Evolutionary conservation across 768 basidiomycete genomes (phyloP), one percentile per base, ranked within the genome.

Genomic region (Roridomyces roridus): DNA sequence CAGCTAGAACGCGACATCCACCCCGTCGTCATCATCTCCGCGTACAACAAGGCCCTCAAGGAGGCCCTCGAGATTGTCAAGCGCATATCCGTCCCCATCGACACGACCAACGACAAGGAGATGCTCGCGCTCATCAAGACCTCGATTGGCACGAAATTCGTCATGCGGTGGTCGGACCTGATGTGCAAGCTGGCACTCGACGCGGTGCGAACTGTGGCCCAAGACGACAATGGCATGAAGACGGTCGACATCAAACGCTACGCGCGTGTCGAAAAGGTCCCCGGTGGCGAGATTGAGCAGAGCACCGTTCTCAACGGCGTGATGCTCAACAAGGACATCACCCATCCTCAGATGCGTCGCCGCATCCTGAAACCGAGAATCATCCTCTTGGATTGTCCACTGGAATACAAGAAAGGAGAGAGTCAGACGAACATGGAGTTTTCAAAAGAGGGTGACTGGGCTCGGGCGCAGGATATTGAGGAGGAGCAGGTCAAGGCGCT

Each of bases 351-450:
- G 64, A 99, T 98, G 97, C 80, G 96, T 51, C 74, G 97, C 53
- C 80, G 94, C 63, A 98, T 98, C 71, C 84, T 80, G 58, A 91
- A 93, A 62, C 97, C 96, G 4, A 77, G 96, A 12, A 91, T 99
- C 45, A 77, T 98, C 21, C 74, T 98, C 36, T 77, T 98, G 36
- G 95, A 97, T 72, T 98, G 96, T 72, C 95, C 96, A 10, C 75
- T 98, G 53, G 96, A 98, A 77, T 98, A 99, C 79, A 99, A 98
- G 79, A 98, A 98, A 80, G 96, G 96, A 24, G 97, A 98, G 79
- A 87, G 84, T 53, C 97, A 99, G 75, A 98, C 97, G 57, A 97
- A 98, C 71, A 98, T 98, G 82, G 96, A 98, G 76, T 94, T 98
- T 63, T 88, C 88, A 40, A 94, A 93, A 74, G 96, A 96, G 77